Percentiles rank a stretch among this genome's conserved stretches.
Conservation (phyloP, 2,329 filamentous ascomycete genomes). For the Myotisia sp. region DNA sequence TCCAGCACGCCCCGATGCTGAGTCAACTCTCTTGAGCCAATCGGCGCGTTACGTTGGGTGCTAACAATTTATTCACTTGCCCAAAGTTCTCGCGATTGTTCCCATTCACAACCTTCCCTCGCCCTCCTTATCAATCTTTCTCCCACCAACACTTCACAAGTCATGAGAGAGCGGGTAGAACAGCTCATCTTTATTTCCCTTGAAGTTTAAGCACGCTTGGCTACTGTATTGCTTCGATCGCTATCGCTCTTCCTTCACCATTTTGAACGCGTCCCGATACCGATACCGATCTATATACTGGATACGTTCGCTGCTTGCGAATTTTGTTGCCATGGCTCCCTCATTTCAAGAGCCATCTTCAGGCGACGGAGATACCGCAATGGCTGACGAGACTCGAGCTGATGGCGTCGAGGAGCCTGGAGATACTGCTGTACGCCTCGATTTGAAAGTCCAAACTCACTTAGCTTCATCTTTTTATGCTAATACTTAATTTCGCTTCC, state of each 20-base stretch:
- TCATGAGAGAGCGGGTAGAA: not conserved
- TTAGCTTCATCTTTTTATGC: not conserved
- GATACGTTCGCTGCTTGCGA: not conserved
- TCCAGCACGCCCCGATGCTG: constrained; percentile 12
- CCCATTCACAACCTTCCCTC: constrained; percentile 4
- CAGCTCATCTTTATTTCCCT: not conserved
- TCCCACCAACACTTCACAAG: not conserved
- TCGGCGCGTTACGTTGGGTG: constrained; percentile 22
- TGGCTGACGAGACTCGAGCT: constrained; percentile 30
- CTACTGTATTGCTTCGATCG: no score
- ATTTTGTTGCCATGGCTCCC: constrained; percentile 26
- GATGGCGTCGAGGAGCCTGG: constrained; percentile 24
- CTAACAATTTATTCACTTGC: constrained; percentile 21
- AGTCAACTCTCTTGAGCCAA: constrained; percentile 22
- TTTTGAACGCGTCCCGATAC: not conserved
- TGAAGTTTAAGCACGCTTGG: no score
- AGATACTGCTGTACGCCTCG: no score
- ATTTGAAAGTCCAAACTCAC: constrained; percentile 24
- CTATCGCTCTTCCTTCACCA: not conserved
- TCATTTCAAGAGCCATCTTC: constrained; percentile 23
- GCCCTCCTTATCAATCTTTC: constrained; percentile 5
- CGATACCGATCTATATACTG: constrained; percentile 1
- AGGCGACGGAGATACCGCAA: constrained; percentile 33
- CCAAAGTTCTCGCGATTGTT: constrained; percentile 9
- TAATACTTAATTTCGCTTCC: constrained; percentile 1